These are phyloP conservation scores for Fusarium albosuccineum DNA, from an alignment of 2,329 filamentous ascomycete genomes.

Conservation along the genomic window DNA sequence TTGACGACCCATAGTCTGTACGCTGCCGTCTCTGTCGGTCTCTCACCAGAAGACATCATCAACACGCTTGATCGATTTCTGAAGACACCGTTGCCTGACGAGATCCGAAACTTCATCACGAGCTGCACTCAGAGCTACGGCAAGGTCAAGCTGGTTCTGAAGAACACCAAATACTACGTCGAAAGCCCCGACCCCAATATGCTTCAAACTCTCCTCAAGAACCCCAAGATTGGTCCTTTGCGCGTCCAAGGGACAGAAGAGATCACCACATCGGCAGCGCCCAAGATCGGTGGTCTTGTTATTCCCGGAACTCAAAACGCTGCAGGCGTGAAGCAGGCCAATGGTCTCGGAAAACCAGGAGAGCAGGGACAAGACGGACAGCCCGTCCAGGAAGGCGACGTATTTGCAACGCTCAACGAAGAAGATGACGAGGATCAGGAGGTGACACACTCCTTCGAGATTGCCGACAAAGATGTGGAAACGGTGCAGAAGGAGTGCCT, in stretches of 20 bases:
- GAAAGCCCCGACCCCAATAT: constrained; percentile 91
- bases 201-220: constrained; percentile 87
- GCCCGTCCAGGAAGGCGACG: constrained; percentile 71
- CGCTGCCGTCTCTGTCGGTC: constrained; percentile 93
- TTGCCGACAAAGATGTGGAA: constrained; percentile 85
- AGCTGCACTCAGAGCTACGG: constrained; percentile 91
- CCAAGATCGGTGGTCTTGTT: constrained; percentile 87
- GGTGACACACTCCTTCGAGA: constrained; percentile 93
- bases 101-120: constrained; percentile 81
- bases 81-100: constrained; percentile 87
- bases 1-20: constrained; percentile 94
- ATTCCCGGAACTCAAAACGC: constrained; percentile 97
- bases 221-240: constrained; percentile 83
- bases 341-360: constrained; percentile 50
- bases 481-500: constrained; percentile 90
- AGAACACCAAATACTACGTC: constrained; percentile 94
- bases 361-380: constrained; percentile 62
- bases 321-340: constrained; percentile 84
- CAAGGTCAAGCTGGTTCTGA: constrained; percentile 94
- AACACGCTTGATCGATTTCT: constrained; percentile 88
- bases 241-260: constrained; percentile 79
- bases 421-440: constrained; percentile 90
- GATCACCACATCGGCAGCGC: constrained; percentile 84
- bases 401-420: constrained; percentile 81
- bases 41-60: constrained; percentile 90